phyloP scores from a whole-genome alignment of 148 eudicot species.

The Chenopodium quinoa region DNA sequence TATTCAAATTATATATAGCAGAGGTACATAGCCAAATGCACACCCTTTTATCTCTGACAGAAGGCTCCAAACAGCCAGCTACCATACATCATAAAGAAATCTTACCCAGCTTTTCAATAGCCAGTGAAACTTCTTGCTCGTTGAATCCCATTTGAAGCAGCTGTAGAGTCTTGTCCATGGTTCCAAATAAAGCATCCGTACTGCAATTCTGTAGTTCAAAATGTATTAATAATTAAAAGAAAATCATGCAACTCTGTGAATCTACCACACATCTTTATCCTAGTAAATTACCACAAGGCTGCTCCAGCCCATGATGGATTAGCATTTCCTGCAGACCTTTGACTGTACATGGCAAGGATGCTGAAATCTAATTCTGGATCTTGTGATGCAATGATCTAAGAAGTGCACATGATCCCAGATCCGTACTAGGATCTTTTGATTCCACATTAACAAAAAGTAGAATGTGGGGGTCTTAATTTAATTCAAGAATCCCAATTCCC shows the following conservation, averaged over 20 bases:
- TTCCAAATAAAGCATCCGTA: constrained; percentile 74
- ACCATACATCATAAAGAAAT: neutral
- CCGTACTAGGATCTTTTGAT: neutral
- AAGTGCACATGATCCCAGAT: neutral
- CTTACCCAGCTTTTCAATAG: constrained; percentile 83
- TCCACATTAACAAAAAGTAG: neutral
- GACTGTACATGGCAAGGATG: neutral
- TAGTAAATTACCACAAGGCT: neutral
- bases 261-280: neutral
- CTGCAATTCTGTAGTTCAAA: constrained; percentile 44
- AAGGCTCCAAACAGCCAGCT: neutral
- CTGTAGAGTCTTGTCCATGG: constrained; percentile 79
- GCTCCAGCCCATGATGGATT: neutral
- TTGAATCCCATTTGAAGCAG: constrained; percentile 86
- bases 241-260: neutral
- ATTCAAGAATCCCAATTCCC: neutral
- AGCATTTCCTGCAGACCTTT: neutral
- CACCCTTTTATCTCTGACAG: too few relatives aligned
- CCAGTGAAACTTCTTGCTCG: constrained; percentile 79
- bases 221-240: neutral
- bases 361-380: neutral
- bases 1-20: neutral
- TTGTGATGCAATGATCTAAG: neutral
- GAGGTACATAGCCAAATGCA: neutral
- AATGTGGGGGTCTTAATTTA: neutral